phyloP scores from a whole-genome alignment of 768 basidiomycete genomes.

The Naematelia encephala region DNA sequence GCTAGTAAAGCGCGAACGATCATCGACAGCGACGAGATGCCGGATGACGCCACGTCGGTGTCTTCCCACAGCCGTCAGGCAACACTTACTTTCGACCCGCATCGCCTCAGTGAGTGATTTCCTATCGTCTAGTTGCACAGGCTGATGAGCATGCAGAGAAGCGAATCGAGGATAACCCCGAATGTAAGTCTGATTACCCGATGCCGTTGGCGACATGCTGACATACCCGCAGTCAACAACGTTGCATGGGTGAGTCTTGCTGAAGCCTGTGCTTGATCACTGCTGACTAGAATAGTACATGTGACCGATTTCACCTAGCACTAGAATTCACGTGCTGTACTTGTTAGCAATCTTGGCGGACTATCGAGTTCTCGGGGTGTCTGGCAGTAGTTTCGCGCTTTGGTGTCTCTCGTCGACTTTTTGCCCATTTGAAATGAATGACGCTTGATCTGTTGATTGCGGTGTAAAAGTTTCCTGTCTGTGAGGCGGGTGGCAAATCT shows the following conservation, averaged over 20 bases:
- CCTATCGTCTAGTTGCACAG: not conserved
- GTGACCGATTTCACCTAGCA: not conserved
- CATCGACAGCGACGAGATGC: conserved; percentile 21
- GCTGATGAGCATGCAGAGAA: conserved; percentile 27
- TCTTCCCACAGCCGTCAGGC: conserved; percentile 6
- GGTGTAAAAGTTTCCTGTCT: too few relatives aligned
- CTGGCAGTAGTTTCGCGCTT: too few relatives aligned
- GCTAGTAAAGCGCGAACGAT: conserved; percentile 21
- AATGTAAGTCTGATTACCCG: conserved; percentile 7
- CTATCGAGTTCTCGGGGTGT: too few relatives aligned
- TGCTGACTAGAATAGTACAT: conserved; percentile 11
- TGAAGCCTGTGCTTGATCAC: not conserved
- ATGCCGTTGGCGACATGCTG: not conserved
- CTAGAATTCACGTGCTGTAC: not conserved
- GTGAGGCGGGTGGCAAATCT: too few relatives aligned
- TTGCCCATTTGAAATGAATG: too few relatives aligned
- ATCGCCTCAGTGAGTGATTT: conserved; percentile 15
- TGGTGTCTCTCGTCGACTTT: too few relatives aligned
- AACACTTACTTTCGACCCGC: conserved; percentile 10
- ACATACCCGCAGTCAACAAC: conserved; percentile 23
- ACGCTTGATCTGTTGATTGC: too few relatives aligned
- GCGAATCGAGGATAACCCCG: conserved; percentile 23
- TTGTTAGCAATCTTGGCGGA: too few relatives aligned
- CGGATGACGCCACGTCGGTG: conserved; percentile 17
- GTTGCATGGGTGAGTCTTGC: conserved; percentile 19